Base-by-base conservation (phyloP, 164 flowering plant genomes). In the Berberis thunbergii region DNA sequence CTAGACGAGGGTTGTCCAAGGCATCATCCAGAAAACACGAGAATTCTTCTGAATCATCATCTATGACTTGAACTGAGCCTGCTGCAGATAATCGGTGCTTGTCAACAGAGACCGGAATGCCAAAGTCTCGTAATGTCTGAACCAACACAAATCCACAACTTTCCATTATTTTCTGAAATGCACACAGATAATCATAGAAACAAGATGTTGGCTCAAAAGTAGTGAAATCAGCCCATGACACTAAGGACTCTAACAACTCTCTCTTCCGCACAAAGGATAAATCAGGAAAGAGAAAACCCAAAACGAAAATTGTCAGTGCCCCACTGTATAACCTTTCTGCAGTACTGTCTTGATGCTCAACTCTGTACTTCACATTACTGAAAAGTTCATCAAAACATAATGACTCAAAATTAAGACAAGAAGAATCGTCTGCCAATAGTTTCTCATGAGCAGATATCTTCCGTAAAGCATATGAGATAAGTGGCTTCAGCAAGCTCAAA, bases 311-410 rank as follows among this genome's bases (percentile, higher is more conserved):
- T 41, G 83, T 72, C 62, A 82, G 70, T 52, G 94, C 84, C 65
- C 79, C 73, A 61, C 65, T 71, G 61, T 67, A 56, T 49, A 45
- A 66, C 48, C 70, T 82, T 60, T 71, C 75, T 26, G 60, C 13
- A 62, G 70, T 38, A 61, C 58, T 38, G 55, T 69, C 72, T 62
- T 66, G 77, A 62, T 49, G 59, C 53, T 77, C 78, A 58, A 55
- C 72, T 69, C 72, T 63, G 60, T 59, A 53, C 60, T 60, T 75
- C 60, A 91, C 69, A 63, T 71, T 69, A 53, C 38, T 59, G 59
- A 88, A 76, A 65, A 91, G 85, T 68, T 84, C 94, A 60, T 84
- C 75, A 71, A 91, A 91, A 76, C 96, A 91, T 63, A 88, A 71
- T n/a, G 90, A 81, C 77, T 91, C 98, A 72, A 88, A 86, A 76